Base-by-base conservation (phyloP, 2,329 filamentous ascomycete genomes). In the Botrytis paeoniae region DNA sequence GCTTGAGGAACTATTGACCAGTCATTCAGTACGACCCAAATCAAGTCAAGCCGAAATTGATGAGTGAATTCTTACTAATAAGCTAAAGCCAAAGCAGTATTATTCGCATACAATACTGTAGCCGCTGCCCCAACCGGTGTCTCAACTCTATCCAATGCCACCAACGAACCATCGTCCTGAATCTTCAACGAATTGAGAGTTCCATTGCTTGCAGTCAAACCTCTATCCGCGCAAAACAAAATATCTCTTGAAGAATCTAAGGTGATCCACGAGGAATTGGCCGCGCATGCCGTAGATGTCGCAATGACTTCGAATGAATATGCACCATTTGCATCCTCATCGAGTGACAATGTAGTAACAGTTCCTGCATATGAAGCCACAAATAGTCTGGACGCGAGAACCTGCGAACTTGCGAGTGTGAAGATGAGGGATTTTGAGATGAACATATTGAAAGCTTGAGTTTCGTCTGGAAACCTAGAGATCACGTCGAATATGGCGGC, bases 181-280 rank as follows among this genome's bases (percentile, higher is more conserved):
- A 69, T 69, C n/a, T 69, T 29, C n/a, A 69, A 43, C 22, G 65
- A 69, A 29, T 69, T 69, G 14, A 69, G n/a, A 7, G 48, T 69
- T 29, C 65, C 65, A 57, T 57, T 39, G 10, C 25, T 32, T 20
- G 65, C 48, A 39, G 37, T 37, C 6, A 57, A 3, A 0, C 65
- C 65, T 57, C 65, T 57, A 25, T 69, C 65, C 18, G 65, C 48
- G 39, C 65, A 69, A 5, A 57, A 69, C 65, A 69, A 57, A 3
- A 57, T 37, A 57, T 69, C 35, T 8, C 65, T 48, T 7, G 54
- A 12, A 32, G 37, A 51, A 57, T 69, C 65, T 48, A 57, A 25
- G 0, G 65, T 41, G 39, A 69, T 41, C 65, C 65, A 69, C 18
- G 48, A 69, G 22, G 48, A 25, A 25, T 69, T 69, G 7, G 48